Evolutionary conservation across 306 rosid species (phyloP), one percentile per base, ranked within the genome.

Genomic region (Citrullus colocynthis): DNA sequence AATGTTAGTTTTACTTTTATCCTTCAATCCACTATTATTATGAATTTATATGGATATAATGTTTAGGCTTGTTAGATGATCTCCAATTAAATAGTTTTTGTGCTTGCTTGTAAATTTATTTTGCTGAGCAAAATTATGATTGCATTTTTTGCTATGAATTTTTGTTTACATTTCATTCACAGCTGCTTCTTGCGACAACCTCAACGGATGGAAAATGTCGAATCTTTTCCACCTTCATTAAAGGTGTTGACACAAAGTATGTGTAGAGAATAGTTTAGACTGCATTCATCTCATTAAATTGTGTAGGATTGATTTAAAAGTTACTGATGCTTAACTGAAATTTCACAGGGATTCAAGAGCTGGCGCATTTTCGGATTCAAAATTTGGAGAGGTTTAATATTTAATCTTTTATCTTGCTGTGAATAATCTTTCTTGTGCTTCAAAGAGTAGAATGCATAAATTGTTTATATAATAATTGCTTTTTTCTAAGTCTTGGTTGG

Each of bases 161-260:
- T 85, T 36, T n/a, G 67, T 34, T 18, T 57, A n/a, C 66, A 75
- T 78, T 76, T 37, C 66, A 6, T 73, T 52, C 80, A 78, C 96
- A 95, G 99, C 89, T 87, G 81, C 91, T 95, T 84, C 93, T 95
- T 77, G 99, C 99, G 15, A 85, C 99, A 18, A 87, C 99, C 85
- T 95, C 97, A 36, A 89, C 99, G 15, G 99, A 95, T 83, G 99
- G 98, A 78, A 92, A 95, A 84, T 95, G 99, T 83, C 82, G 96
- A 61, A 88, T 95, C 21, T 95, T 95, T 81, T 85, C 93, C 87
- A 92, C 99, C 81, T 89, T 89, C 80, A 92, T 95, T 65, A 95
- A 92, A 86, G 97, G 93, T 32, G 93, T 95, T 70, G 99, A 92
- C 80, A 81, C 93, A 76, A 95, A 90, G 98, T 91, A 92, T 71